A percentile compares a stretch with the other conserved stretches of the same genome.
Conservation (phyloP, 1,139 yeast species). For the Candida pseudoviswanathii region DNA sequence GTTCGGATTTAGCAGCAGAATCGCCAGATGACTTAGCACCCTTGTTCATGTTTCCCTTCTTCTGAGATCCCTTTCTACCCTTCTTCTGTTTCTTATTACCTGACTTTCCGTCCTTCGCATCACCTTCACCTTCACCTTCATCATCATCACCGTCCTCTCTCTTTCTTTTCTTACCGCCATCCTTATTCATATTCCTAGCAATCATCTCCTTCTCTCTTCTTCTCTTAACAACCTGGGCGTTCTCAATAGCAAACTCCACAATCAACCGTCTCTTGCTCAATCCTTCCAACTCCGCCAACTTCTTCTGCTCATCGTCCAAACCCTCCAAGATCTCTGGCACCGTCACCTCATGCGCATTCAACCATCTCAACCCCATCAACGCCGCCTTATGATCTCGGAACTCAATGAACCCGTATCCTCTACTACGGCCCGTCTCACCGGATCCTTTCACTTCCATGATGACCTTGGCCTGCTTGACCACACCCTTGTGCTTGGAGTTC, state of each 20-base stretch:
- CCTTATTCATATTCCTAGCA: conserved; percentile 38
- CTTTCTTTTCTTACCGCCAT: conserved; percentile 21
- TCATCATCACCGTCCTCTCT: conserved; percentile 26
- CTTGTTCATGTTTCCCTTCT: conserved; percentile 41
- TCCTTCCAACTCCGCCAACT: conserved; percentile 54
- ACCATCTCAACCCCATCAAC: conserved; percentile 95
- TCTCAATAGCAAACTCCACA: conserved; percentile 95
- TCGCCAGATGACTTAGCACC: conserved; percentile 18
- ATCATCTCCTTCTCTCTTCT: conserved; percentile 69
- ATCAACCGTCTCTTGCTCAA: conserved; percentile 72
- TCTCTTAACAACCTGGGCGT: conserved; percentile 89
- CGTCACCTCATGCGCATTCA: conserved; percentile 88
- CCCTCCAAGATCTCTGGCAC: conserved; percentile 72
- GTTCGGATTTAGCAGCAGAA: conserved; percentile 14
- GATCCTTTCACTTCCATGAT: conserved; percentile 90
- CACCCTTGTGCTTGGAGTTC: conserved; percentile 79
- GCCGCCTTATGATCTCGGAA: conserved; percentile 92
- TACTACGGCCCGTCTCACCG: conserved; percentile 84
- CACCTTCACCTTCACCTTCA: conserved; percentile 18
- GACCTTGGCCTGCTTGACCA: conserved; percentile 90
- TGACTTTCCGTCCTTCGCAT: conserved; percentile 11
- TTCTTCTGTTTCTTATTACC: conserved; percentile 19
- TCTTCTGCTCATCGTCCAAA: conserved; percentile 66
- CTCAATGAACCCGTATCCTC: conserved; percentile 97
- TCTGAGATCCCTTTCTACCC: conserved; percentile 27